Evolutionary conservation across 2,329 filamentous ascomycete genomes (phyloP).

Genomic region (Microsporum audouinii): DNA sequence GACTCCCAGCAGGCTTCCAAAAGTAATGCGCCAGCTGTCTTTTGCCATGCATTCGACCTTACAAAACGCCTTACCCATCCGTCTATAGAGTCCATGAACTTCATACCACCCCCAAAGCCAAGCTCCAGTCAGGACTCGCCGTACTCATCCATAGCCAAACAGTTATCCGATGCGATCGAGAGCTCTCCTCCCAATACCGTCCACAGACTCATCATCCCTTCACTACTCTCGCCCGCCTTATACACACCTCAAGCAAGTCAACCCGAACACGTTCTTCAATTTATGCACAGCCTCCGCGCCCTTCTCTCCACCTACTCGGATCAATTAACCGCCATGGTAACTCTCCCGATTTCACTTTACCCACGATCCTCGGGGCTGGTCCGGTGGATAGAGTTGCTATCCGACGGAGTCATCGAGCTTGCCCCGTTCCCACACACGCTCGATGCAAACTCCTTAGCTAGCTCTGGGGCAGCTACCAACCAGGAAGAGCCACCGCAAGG

Average conservation of each 20-base stretch:
- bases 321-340: slow-evolving; percentile 60
- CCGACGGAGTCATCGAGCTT: slow-evolving; percentile 77
- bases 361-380: slow-evolving; percentile 64
- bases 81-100: slow-evolving; percentile 41
- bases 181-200: slow-evolving; percentile 49
- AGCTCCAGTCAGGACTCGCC: slow-evolving; percentile 36
- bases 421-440: slow-evolving; percentile 57
- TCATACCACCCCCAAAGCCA: slow-evolving; percentile 36
- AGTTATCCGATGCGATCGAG: slow-evolving; percentile 46
- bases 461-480: slow-evolving; percentile 44
- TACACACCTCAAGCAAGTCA: slow-evolving; percentile 59
- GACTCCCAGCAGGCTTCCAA: slow-evolving; percentile 21
- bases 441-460: slow-evolving; percentile 30
- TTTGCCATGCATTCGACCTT: slow-evolving; percentile 65
- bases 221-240: slow-evolving; percentile 71
- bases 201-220: slow-evolving; percentile 77
- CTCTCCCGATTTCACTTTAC: slow-evolving; percentile 68
- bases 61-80: slow-evolving; percentile 52
- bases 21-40: slow-evolving; percentile 31
- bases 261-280: slow-evolving; percentile 65
- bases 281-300: slow-evolving; percentile 66
- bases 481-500: slow-evolving; percentile 73
- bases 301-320: slow-evolving; percentile 57
- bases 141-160: slow-evolving; percentile 53
- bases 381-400: slow-evolving; percentile 74